These are phyloP conservation scores for Linnemannia schmuckeri DNA, from an alignment of 192 early-diverging fungal genomes.

Conservation along the genomic window DNA sequence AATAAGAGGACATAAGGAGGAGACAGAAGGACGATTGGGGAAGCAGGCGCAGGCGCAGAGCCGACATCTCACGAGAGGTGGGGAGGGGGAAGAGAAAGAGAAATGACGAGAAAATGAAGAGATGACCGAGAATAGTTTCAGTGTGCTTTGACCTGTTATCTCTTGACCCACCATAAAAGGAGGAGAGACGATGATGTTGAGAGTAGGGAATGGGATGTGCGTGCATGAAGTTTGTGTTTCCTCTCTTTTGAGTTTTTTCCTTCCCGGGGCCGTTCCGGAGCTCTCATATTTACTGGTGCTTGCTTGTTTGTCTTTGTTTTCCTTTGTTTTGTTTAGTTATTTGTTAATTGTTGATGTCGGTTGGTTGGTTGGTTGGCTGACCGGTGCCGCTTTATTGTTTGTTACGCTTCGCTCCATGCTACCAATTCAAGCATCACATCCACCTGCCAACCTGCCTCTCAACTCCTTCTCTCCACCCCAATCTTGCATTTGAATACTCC, in stretches of 20 bases:
- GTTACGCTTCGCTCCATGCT: not conserved
- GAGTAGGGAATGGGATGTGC: not conserved
- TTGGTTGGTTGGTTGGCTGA: not conserved
- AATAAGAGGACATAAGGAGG: no score
- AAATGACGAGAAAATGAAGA: no score
- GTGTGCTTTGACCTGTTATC: no score
- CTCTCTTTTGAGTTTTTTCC: not conserved
- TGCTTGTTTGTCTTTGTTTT: not conserved
- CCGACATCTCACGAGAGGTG: no score
- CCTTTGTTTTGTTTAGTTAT: not conserved
- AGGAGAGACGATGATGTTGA: not conserved
- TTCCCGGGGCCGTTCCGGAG: not conserved
- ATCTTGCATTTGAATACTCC: not conserved
- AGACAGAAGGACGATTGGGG: no score
- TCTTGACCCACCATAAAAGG: not conserved
- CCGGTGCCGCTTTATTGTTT: not conserved
- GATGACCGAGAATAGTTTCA: no score
- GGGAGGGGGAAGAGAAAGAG: no score
- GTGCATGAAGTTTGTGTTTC: conserved; percentile 3
- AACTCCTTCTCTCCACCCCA: not conserved
- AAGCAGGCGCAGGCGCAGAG: no score
- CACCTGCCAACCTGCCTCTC: not conserved
- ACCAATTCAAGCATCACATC: not conserved
- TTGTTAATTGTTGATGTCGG: not conserved
- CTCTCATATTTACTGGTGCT: not conserved